Evolutionary conservation across 2,329 filamentous ascomycete genomes (phyloP).

Genomic region (Parafenestella ontariensis): DNA sequence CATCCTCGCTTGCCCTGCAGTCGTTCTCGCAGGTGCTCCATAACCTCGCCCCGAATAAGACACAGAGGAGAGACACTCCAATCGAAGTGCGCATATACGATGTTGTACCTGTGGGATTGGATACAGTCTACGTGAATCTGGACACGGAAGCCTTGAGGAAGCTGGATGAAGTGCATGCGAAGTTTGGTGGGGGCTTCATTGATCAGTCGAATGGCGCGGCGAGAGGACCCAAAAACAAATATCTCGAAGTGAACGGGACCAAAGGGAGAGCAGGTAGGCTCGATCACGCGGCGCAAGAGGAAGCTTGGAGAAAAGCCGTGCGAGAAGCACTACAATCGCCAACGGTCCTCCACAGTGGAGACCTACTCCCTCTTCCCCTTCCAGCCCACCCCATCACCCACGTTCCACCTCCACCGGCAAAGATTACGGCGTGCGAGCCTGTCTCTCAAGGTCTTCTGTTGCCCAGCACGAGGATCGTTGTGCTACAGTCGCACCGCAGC

Average conservation of each 20-base stretch:
- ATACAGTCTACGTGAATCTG: conserved; percentile 85
- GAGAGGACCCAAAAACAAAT: conserved; percentile 37
- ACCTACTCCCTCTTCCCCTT: conserved; percentile 80
- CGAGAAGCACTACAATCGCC: conserved; percentile 76
- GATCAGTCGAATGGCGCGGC: conserved; percentile 42
- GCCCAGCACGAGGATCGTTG: conserved; percentile 80
- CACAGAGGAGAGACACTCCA: conserved; percentile 74
- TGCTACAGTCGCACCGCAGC: conserved; percentile 67
- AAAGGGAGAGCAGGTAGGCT: conserved; percentile 21
- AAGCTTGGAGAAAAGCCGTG: conserved; percentile 56
- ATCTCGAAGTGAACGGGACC: conserved; percentile 49
- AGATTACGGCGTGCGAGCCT: conserved; percentile 91
- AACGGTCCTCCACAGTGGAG: conserved; percentile 81
- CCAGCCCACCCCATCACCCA: conserved; percentile 85
- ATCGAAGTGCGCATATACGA: conserved; percentile 87
- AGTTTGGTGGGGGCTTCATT: conserved; percentile 72
- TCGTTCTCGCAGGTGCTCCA: conserved; percentile 78
- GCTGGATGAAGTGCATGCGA: conserved; percentile 82
- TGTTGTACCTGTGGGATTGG: conserved; percentile 78
- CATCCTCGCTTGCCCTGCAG: conserved; percentile 75
- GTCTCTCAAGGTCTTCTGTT: conserved; percentile 85
- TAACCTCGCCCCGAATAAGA: conserved; percentile 76
- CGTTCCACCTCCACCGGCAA: conserved; percentile 81
- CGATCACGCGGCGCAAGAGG: conserved; percentile 39
- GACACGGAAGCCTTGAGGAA: conserved; percentile 81